Percentiles rank a stretch among this genome's conserved stretches.
Evolutionary conservation across 225 moss, liverwort and hornwort species (phyloP).

Genomic region (Physcomitrellopsis africana): DNA sequence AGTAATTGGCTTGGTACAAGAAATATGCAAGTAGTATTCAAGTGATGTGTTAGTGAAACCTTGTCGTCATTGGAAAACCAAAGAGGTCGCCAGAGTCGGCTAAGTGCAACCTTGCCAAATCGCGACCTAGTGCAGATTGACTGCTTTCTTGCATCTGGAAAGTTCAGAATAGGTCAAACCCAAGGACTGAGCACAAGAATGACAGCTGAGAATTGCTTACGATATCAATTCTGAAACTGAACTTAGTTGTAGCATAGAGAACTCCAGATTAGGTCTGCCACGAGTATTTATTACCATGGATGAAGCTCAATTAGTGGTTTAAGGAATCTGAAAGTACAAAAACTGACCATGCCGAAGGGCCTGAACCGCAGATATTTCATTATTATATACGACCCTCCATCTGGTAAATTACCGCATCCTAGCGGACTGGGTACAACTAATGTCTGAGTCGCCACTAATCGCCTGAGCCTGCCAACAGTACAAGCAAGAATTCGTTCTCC

Average conservation of each 20-base stretch:
- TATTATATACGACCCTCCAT: slow-evolving; percentile 84
- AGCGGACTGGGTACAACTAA: slow-evolving; percentile 68
- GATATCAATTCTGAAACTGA: not conserved
- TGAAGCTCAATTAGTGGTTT: not conserved
- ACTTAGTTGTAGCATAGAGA: not conserved
- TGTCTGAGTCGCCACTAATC: slow-evolving; percentile 54
- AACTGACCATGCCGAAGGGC: slow-evolving; percentile 80
- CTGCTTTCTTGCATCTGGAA: slow-evolving; percentile 64
- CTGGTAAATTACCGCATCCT: slow-evolving; percentile 68
- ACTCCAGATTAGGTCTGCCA: not conserved
- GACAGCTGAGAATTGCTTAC: not conserved
- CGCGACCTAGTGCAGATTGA: slow-evolving; percentile 62
- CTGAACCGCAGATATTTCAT: slow-evolving; percentile 78
- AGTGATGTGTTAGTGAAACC: slow-evolving; percentile 40
- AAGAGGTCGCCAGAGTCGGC: slow-evolving; percentile 60
- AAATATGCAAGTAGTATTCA: slow-evolving; percentile 8
- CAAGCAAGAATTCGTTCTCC: slow-evolving; percentile 23
- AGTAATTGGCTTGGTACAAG: slow-evolving; percentile 7
- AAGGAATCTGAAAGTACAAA: not conserved
- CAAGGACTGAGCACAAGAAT: not conserved
- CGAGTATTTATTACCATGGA: not conserved
- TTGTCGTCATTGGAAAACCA: slow-evolving; percentile 69
- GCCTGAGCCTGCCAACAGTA: slow-evolving; percentile 53
- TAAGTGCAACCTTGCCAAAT: slow-evolving; percentile 67
- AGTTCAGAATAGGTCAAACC: not conserved